Conservation (phyloP, 805 yeast species). For the Sugiyamaella qingdaonensis region DNA sequence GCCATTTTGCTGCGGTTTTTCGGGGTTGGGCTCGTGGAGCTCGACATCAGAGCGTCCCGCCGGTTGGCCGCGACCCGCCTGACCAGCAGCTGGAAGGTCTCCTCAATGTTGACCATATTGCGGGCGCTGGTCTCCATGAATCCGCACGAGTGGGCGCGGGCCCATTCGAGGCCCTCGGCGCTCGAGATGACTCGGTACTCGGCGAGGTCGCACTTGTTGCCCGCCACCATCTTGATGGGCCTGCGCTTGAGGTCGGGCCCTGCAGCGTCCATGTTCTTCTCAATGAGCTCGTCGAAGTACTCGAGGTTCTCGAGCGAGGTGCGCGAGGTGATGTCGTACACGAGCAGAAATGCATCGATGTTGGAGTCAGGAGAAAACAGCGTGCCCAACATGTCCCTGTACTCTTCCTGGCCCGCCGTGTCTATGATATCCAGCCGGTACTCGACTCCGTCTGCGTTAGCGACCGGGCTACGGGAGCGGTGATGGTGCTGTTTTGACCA, state of each 20-base stretch:
- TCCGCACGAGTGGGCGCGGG: slow-evolving; percentile 58
- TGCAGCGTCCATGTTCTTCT: slow-evolving; percentile 63
- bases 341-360: slow-evolving; percentile 33
- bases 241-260: slow-evolving; percentile 38
- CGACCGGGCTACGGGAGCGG: too few species aligned
- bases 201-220: slow-evolving; percentile 62
- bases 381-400: slow-evolving; percentile 54
- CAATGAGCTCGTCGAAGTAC: slow-evolving; percentile 37
- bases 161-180: slow-evolving; percentile 52
- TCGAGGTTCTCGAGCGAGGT: slow-evolving; percentile 30
- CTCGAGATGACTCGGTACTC: slow-evolving; percentile 53
- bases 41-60: background rate
- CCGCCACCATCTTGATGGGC: slow-evolving; percentile 68
- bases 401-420: slow-evolving; percentile 79
- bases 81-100: slow-evolving; percentile 63
- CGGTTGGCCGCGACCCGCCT: slow-evolving; percentile 41
- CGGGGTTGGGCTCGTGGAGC: background rate
- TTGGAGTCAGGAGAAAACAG: slow-evolving; percentile 25
- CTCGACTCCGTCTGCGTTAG: slow-evolving; percentile 45
- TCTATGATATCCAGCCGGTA: slow-evolving; percentile 59
- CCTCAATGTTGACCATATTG: slow-evolving; percentile 78
- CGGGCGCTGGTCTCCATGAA: slow-evolving; percentile 89
- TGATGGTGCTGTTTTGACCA: too few species aligned
- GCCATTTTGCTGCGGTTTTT: background rate
- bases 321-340: slow-evolving; percentile 32